Base-by-base conservation (phyloP, 345 rosid genomes). In the Eucalyptus fibrosa region DNA sequence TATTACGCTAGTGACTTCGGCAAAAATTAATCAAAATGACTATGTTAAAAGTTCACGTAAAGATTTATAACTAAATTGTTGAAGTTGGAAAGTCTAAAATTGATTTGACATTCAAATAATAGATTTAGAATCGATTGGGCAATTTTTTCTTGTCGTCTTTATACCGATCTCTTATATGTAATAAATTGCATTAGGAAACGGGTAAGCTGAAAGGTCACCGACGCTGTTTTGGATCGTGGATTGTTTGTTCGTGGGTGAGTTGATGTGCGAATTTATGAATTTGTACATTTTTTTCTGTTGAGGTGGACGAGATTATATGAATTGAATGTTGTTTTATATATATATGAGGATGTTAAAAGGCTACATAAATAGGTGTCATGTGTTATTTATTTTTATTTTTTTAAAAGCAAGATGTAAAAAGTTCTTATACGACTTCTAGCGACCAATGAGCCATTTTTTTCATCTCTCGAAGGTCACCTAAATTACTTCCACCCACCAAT, bases 1-100 rank as follows among this genome's bases (percentile, higher is more conserved):
- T 53, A 0, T 21, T 53, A 8, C 1, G 1, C 0, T 53, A 53
- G 59, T 53, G 2, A 53, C 0, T 53, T 19, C 3, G 0, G 2
- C 9, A 53, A 53, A 53, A 53, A 53, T 19, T 53, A 53, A 53
- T 53, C 4, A 3, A 1, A 53, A 53, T 53, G 59, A 19, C 10
- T 53, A 19, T 53, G 0, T 19, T 53, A 3, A 19, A 53, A 19
- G 24, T 19, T 53, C 37, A 30, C 1, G 6, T n/a, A 65, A n/a
- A 65, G 11, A 8, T 65, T 65, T n/a, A 65, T 4, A n/a, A 65
- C 21, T 65, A n/a, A 65, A n/a, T 65, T 30, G 1, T n/a, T 17
- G 34, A 65, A 65, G 21, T n/a, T 65, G 3, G 5, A n/a, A n/a
- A n/a, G 3, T 65, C 9, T 5, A n/a, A 0, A 4, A n/a, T 15